These are phyloP conservation scores for Amanita muscaria DNA, from an alignment of 768 basidiomycete species.

Conservation along the genomic window DNA sequence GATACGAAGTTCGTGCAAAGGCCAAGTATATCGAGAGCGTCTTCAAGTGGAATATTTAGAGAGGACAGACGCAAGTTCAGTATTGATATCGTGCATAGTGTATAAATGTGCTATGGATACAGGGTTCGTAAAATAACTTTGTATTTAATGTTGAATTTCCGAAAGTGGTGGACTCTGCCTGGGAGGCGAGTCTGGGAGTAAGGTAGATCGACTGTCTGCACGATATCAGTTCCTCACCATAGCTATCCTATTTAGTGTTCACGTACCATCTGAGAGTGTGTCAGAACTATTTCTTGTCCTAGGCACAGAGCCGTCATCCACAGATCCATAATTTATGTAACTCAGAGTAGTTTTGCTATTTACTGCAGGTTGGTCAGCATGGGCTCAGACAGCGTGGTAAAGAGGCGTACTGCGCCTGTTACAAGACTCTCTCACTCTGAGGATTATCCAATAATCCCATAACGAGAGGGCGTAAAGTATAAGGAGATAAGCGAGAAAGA, in stretches of 20 bases:
- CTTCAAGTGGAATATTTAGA: constrained; percentile 15
- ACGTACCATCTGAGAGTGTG: neutral
- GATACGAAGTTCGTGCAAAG: constrained; percentile 9
- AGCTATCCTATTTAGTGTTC: no score
- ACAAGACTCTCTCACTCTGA: constrained; percentile 19
- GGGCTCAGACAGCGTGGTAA: neutral
- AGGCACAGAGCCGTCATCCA: neutral
- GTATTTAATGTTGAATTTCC: no score
- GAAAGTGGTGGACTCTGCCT: no score
- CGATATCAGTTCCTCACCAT: no score
- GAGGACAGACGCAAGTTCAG: constrained; percentile 14
- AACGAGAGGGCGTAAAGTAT: constrained; percentile 27
- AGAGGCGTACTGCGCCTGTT: constrained; percentile 5
- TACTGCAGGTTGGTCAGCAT: neutral
- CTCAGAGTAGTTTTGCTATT: neutral
- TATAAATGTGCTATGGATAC: no score
- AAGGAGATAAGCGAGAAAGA: constrained; percentile 22
- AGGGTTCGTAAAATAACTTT: no score
- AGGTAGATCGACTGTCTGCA: no score
- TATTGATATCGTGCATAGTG: neutral
- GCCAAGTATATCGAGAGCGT: constrained; percentile 15
- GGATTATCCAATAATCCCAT: constrained; percentile 28
- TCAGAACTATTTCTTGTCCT: neutral
- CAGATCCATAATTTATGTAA: neutral
- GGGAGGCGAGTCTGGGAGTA: no score